These are phyloP conservation scores for Lenzites betulinus DNA, from an alignment of 768 basidiomycete genomes.

Conservation along the genomic window DNA sequence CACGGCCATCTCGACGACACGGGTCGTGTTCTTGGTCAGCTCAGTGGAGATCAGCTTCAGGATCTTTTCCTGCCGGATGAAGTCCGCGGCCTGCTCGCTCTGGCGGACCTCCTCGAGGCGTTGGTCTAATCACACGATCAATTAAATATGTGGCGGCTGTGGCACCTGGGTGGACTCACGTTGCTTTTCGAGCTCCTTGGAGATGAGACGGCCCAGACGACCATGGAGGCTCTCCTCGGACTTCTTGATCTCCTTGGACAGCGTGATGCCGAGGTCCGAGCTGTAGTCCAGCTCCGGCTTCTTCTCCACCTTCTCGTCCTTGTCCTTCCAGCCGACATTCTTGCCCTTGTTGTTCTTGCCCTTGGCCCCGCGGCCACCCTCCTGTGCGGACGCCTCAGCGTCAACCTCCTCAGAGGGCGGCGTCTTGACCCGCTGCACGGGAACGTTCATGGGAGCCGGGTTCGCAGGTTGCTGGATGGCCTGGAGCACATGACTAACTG, in stretches of 20 bases:
- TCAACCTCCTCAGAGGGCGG: slow-evolving; percentile 79
- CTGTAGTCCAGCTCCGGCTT: slow-evolving; percentile 32
- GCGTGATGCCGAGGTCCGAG: slow-evolving; percentile 53
- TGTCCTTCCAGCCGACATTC: slow-evolving; percentile 65
- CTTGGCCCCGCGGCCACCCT: slow-evolving; percentile 53
- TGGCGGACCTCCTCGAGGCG: slow-evolving; percentile 81
- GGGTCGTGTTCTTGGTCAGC: slow-evolving; percentile 83
- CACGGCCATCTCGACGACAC: slow-evolving; percentile 87
- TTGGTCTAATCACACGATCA: slow-evolving; percentile 54
- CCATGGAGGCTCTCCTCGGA: slow-evolving; percentile 79
- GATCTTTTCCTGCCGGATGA: slow-evolving; percentile 85
- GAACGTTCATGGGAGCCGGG: slow-evolving; percentile 22
- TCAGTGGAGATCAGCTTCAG: slow-evolving; percentile 86
- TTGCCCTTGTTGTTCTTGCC: slow-evolving; percentile 52
- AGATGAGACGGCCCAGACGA: slow-evolving; percentile 76
- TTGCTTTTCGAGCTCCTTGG: slow-evolving; percentile 89
- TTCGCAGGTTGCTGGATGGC: slow-evolving; percentile 24
- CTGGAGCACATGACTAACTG: not conserved
- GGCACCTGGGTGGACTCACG: slow-evolving; percentile 49
- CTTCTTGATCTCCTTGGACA: slow-evolving; percentile 79
- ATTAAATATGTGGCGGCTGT: not conserved
- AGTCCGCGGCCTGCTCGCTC: slow-evolving; percentile 79
- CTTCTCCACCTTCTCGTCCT: slow-evolving; percentile 46
- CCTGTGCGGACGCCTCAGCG: slow-evolving; percentile 62
- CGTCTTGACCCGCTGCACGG: slow-evolving; percentile 50